Evolutionary conservation across 129 eudicot genomes (phyloP), one percentile per base, ranked within the genome.

Genomic region (Chrysanthemum makinoi): DNA sequence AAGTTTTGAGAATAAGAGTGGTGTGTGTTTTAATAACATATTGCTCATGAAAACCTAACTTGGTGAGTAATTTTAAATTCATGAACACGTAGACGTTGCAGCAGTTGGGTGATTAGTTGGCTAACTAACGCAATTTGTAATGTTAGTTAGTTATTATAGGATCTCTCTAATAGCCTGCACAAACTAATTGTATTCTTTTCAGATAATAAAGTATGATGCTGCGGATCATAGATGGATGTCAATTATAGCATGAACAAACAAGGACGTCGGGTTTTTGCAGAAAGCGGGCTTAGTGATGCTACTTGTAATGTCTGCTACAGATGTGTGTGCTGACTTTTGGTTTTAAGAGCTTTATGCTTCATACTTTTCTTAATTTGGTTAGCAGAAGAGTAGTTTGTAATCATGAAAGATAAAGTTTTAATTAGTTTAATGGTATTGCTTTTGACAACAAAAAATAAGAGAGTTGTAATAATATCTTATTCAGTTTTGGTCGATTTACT

Each of bases 321-420:
- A 9, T 55, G 49, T 50, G 68, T 71, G 67, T 57, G 59, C 39
- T 43, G 35, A 14, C 44, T 44, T 71, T 44, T 59, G 57, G 59
- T 60, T 14, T 56, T 51, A 35, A 52, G 50, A 53, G 16, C 49
- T 12, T 53, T 53, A 70, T 70, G 44, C 10, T 52, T 52, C 26
- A 22, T 51, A 51, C 15, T 30, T 65, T 14, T 20, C 13, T 56
- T 22, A 12, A 69, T 54, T 69, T 54, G 74, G 54, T 33, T 54
- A 39, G 46, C 9, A 33, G 33, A 28, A 33, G 43, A 39, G 46
- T 39, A 39, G 46, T 39, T 39, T 39, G 10, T 39, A 39, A 7
- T 39, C 10, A 39, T 39, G 46, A 39, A 39, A 39, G 44, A 35
- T 35, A 35, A 7, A 6, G 8, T 6, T 39, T 4, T 39, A 6